Percentiles rank a stretch among this genome's conserved stretches.
Conservation (phyloP, 2,329 filamentous ascomycete genomes). For the Aspergillus neoniger region DNA sequence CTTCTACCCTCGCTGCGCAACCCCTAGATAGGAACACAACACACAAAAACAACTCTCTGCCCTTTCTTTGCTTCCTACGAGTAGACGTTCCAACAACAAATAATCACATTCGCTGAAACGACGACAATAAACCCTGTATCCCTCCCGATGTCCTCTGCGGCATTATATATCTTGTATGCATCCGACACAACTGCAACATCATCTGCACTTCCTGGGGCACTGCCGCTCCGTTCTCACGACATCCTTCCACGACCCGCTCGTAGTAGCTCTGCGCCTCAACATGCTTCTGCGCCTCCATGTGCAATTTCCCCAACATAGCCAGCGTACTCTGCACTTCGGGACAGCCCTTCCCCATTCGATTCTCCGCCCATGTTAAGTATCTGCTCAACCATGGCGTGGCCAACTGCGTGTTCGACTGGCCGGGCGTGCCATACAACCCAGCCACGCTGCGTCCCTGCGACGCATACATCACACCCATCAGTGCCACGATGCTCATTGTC, state of each 20-base stretch:
- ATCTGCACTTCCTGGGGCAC: conserved; percentile 21
- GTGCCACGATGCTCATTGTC: conserved; percentile 30
- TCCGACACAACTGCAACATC: conserved; percentile 27
- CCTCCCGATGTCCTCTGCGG: conserved; percentile 14
- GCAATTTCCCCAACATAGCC: conserved; percentile 27
- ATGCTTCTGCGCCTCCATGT: conserved; percentile 27
- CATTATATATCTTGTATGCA: conserved; percentile 21
- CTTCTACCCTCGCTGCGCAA: no score
- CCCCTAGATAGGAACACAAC: no score
- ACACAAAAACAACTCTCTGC: no score
- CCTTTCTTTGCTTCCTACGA: no score
- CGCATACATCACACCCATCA: conserved; percentile 33
- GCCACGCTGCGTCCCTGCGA: conserved; percentile 15
- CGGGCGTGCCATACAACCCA: background rate
- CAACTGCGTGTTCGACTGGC: conserved; percentile 13
- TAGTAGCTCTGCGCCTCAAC: conserved; percentile 29
- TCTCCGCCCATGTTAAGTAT: conserved; percentile 32
- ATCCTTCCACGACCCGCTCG: conserved; percentile 25
- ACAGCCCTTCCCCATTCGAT: conserved; percentile 23
- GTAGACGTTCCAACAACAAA: no score
- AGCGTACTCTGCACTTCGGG: conserved; percentile 27
- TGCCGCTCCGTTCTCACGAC: conserved; percentile 9
- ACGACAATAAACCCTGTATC: conserved; percentile 23
- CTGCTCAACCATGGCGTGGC: conserved; percentile 32
- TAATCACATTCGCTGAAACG: conserved; percentile 25